Conservation (phyloP, 2,329 filamentous ascomycete genomes). For the Neopestalotiopsis clavispora region DNA sequence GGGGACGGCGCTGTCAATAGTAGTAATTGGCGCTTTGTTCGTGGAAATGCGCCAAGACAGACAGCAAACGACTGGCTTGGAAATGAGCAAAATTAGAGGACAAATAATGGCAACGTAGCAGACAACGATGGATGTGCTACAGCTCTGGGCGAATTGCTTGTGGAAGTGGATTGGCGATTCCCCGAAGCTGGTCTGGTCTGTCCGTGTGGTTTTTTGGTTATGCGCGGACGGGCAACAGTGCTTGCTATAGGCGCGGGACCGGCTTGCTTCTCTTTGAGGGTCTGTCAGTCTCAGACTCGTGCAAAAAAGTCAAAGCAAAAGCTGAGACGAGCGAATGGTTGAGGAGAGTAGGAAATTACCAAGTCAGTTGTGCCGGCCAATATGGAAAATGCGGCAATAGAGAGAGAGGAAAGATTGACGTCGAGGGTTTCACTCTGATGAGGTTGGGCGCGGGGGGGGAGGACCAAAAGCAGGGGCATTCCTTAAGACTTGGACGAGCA, state of each 20-base stretch:
- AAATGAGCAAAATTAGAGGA: background rate
- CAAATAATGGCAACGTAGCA: background rate
- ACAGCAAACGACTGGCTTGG: background rate
- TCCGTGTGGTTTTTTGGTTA: background rate
- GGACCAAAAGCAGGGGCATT: conserved; percentile 9
- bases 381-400: background rate
- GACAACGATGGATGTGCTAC: background rate
- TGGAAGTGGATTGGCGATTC: too few species aligned
- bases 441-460: conserved; percentile 2
- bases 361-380: too few species aligned
- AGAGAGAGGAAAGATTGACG: background rate
- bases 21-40: background rate
- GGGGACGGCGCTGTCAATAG: background rate
- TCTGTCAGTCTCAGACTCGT: conserved; percentile 2
- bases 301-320: background rate
- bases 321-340: background rate
- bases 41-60: background rate
- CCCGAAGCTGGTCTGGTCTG: background rate
- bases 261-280: conserved; percentile 1
- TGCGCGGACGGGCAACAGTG: background rate
- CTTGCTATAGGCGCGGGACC: background rate
- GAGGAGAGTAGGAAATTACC: too few species aligned
- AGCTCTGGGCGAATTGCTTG: background rate
- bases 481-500: background rate
- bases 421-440: conserved; percentile 14